Base-by-base conservation (phyloP, 805 yeast species). In the Wickerhamiella azyma region DNA sequence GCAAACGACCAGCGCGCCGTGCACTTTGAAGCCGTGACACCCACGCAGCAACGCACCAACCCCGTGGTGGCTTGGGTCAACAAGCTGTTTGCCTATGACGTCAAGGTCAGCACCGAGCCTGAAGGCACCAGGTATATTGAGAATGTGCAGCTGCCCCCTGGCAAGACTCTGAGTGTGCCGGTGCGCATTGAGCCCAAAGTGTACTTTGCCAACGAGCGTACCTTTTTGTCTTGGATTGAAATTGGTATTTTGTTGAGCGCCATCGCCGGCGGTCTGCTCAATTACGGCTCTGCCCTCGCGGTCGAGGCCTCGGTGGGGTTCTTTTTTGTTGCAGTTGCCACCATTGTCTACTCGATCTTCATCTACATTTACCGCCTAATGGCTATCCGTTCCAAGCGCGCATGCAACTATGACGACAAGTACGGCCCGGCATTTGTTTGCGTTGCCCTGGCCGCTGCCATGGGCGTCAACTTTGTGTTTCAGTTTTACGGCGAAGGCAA, bases 171-270 rank as follows among this genome's bases (percentile, higher is more conserved):
- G 49, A 77, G 86, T 58, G 92, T 92, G 8, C 98, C 97, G 2
- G 94, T 92, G 33, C 76, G 98, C 58, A 88, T 92, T 32, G 98
- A 92, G 65, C 98, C 98, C 48, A 92, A 92, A 67, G 98, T 92
- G n/a, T 92, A 92, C 62, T 92, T 92, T 65, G 98, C 98, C 6
- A 85, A 94, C 19, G 98, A 92, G 64, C 77, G 98, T 66, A 92
- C 98, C 0, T 89, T 79, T 59, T 70, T 92, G 51, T 76, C 94
- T 36, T 92, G 98, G 98, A 67, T 89, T 47, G 88, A 94, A 36
- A 85, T 92, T 55, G 84, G 92, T 8, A 76, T 92, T 70, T 69
- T 89, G 37, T 70, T 92, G 48, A 86, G 92, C 38, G 94, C 89
- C 41, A 82, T 94, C 36, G 94, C 96, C 1, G 82, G 86, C 8